A percentile compares a stretch with the other conserved stretches of the same genome.
Conservation (phyloP, 208 protist genomes). For the Leishmania braziliensis region DNA sequence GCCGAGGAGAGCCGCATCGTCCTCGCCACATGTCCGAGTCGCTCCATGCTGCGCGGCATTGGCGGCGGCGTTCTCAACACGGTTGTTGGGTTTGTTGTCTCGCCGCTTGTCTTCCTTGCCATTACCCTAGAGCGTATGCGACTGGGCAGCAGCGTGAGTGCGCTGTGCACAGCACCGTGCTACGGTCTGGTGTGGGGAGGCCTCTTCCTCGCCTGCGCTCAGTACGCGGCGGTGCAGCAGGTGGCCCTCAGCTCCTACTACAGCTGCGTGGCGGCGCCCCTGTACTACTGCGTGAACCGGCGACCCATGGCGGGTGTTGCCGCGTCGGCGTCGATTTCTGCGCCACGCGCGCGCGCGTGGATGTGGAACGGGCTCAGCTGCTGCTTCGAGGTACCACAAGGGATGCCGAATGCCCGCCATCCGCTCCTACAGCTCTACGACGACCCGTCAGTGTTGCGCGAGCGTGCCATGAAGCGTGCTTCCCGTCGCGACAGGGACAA, state of each 20-base stretch:
- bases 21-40: conserved; percentile 63
- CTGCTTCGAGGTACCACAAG: conserved; percentile 43
- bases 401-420: conserved; percentile 27
- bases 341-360: conserved; percentile 30
- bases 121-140: conserved; percentile 66
- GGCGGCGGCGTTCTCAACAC: conserved; percentile 59
- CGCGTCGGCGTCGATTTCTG: conserved; percentile 9
- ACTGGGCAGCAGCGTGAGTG: conserved; percentile 16
- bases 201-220: conserved; percentile 56
- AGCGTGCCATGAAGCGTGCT: conserved; percentile 49
- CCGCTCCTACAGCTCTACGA: conserved; percentile 41
- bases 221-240: conserved; percentile 81
- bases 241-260: conserved; percentile 54
- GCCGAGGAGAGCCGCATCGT: conserved; percentile 74
- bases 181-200: conserved; percentile 59
- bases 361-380: conserved; percentile 44
- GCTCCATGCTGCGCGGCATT: conserved; percentile 47
- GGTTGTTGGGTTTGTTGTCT: conserved; percentile 47
- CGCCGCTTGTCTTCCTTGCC: conserved; percentile 66
- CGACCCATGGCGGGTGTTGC: conserved; percentile 13
- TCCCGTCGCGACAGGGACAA: conserved; percentile 32
- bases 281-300: conserved; percentile 52
- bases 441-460: conserved; percentile 33
- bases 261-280: conserved; percentile 36
- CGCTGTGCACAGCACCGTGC: conserved; percentile 42